These are phyloP conservation scores for Xerocomellus amylosporus DNA, from an alignment of 768 basidiomycete genomes.

Conservation along the genomic window DNA sequence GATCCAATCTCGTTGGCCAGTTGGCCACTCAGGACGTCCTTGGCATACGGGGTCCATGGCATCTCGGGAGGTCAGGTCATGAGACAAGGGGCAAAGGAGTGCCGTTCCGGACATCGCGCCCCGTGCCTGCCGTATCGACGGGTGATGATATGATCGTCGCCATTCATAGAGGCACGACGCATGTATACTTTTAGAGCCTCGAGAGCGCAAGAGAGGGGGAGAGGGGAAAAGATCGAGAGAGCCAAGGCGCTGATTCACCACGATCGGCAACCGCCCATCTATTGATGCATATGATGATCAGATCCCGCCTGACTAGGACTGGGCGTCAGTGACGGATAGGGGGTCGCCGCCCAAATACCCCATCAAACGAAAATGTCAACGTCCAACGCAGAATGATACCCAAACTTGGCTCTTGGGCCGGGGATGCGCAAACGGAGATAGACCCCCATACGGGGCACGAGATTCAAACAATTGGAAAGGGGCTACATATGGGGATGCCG, in stretches of 20 bases:
- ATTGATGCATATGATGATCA: too few relatives aligned
- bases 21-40: too few relatives aligned
- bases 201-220: neutral
- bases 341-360: slow-evolving; percentile 1
- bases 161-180: neutral
- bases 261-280: neutral
- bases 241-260: neutral
- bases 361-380: slow-evolving; percentile 2
- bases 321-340: slow-evolving; percentile 4
- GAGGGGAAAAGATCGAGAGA: neutral
- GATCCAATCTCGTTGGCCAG: too few relatives aligned
- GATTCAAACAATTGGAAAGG: slow-evolving; percentile 2
- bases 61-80: too few relatives aligned
- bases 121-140: neutral
- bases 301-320: neutral
- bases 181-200: neutral
- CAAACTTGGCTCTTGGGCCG: neutral
- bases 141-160: neutral
- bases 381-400: neutral
- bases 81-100: neutral
- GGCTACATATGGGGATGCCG: slow-evolving; percentile 11
- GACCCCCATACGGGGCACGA: neutral
- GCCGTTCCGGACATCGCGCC: neutral
- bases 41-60: too few relatives aligned
- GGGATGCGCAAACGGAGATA: slow-evolving; percentile 6